Conservation (phyloP, 306 rosid species). For the Arachis hypogaea region DNA sequence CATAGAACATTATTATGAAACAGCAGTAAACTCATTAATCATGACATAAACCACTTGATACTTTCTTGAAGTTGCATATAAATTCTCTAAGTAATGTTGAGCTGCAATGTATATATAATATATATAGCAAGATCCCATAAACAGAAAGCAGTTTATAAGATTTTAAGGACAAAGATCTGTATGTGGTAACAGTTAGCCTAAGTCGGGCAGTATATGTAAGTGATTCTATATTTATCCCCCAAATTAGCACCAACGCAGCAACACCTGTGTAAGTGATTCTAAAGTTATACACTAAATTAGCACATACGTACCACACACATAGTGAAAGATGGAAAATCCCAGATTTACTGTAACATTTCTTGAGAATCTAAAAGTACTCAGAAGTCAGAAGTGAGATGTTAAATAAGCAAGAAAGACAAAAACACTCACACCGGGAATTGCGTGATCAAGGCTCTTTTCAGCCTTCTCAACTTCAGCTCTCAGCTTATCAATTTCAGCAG, state of each 20-base stretch:
- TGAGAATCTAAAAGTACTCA: conserved; percentile 29
- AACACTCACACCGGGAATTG: conserved; percentile 95
- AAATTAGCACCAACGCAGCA: no score
- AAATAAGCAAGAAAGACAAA: conserved; percentile 40
- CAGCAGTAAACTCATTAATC: conserved; percentile 2
- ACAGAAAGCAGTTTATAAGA: not conserved
- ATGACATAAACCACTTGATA: conserved; percentile 2
- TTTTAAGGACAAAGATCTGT: not conserved
- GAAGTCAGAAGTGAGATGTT: conserved; percentile 24
- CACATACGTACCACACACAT: not conserved
- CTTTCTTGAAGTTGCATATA: conserved; percentile 3
- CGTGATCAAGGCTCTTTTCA: conserved; percentile 95
- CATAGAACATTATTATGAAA: no score
- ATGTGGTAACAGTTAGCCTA: not conserved
- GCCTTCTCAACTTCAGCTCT: conserved; percentile 91
- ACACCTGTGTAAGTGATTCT: not conserved
- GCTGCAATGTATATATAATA: not conserved
- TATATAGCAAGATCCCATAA: not conserved
- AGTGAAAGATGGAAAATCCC: conserved; percentile 9
- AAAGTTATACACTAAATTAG: conserved; percentile 18
- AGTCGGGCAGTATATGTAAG: not conserved
- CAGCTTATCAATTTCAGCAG: conserved; percentile 88
- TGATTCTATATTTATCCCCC: no score
- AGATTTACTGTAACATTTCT: conserved; percentile 17
- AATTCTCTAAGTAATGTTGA: conserved; percentile 12